Evolutionary conservation across 805 yeast genomes (phyloP), one percentile per base, ranked within the genome.

Genomic region (Metschnikowia lochheadii): DNA sequence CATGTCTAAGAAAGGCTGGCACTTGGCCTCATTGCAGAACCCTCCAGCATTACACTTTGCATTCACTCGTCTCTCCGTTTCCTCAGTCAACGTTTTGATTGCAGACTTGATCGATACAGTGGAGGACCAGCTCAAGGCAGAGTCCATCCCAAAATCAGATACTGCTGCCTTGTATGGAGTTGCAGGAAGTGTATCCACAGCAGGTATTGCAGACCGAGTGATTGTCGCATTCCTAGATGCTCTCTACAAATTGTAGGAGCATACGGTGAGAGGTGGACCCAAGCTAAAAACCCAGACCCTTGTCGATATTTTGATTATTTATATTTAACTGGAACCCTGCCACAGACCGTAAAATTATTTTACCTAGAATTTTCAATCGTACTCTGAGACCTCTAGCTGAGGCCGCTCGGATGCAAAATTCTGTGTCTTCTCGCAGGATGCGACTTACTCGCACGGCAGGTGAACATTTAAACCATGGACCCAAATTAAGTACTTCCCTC

Each of bases 31-130:
- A 0, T 74, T 94, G 56, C 99, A 94, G 70, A 79, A 81, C 49
- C 99, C 99, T 4, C 78, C 96, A 0, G 96, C 97, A 0, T 68
- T 94, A 43, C 99, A 94, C 66, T 74, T 94, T 61, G 98, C 98
- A 0, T 79, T 89, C 33, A 94, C 99, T 0, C 76, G 77, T 49
- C 77, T 89, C 35, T 81, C 92, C 1, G 80, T 80, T 1, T 70
- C 79, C 0, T 80, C 82, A 0, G 78, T 85, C 31, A 86, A 81
- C 48, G 82, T 80, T 18, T 75, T 92, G 57, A 65, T 84, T 20
- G 50, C 56, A 0, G 86, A 80, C 55, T 68, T 89, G 38, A 70
- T 73, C 45, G 67, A 56, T 1, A 61, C 75, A 3, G 79, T 83
- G 1, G 61, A 63, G 10, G 79, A 75, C 33, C 63, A 81, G 50